A percentile compares a stretch with the other conserved stretches of the same genome.
Evolutionary conservation across 2,329 filamentous ascomycete species (phyloP).

Genomic region (Fusarium pseudocircinatum): DNA sequence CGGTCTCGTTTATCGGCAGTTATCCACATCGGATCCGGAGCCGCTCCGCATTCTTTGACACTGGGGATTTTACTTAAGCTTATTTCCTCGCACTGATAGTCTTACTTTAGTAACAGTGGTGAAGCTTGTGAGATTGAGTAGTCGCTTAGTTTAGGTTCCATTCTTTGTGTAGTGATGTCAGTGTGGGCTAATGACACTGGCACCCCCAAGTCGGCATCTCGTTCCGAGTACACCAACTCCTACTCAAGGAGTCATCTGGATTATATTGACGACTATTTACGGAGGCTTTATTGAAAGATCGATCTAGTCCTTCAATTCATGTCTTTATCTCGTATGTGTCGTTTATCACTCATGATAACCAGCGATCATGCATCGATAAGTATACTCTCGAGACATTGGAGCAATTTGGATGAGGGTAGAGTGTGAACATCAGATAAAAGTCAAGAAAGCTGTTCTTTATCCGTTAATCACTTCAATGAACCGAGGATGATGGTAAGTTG

Average conservation of each 20-base stretch:
- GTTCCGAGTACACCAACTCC: background rate
- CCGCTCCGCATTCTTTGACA: background rate
- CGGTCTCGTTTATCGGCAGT: background rate
- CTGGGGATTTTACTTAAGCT: background rate
- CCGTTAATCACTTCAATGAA: fast-evolving
- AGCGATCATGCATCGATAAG: too few species aligned
- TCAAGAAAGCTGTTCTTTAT: fast-evolving
- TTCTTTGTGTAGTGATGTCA: background rate
- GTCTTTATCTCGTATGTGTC: background rate
- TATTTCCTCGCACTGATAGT: background rate
- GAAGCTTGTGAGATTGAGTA: background rate
- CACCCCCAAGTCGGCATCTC: background rate
- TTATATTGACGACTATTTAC: background rate
- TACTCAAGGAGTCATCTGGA: background rate
- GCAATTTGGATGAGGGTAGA: too few species aligned
- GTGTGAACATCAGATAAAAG: background rate
- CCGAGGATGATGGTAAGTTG: background rate
- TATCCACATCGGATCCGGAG: background rate
- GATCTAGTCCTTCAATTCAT: too few species aligned
- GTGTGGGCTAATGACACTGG: background rate
- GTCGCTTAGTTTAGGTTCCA: background rate
- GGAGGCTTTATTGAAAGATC: background rate
- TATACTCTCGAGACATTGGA: background rate
- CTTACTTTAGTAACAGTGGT: background rate
- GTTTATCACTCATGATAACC: too few species aligned